Evolutionary conservation across 2,329 filamentous ascomycete species (phyloP).

Genomic region (Colletotrichum tropicale): DNA sequence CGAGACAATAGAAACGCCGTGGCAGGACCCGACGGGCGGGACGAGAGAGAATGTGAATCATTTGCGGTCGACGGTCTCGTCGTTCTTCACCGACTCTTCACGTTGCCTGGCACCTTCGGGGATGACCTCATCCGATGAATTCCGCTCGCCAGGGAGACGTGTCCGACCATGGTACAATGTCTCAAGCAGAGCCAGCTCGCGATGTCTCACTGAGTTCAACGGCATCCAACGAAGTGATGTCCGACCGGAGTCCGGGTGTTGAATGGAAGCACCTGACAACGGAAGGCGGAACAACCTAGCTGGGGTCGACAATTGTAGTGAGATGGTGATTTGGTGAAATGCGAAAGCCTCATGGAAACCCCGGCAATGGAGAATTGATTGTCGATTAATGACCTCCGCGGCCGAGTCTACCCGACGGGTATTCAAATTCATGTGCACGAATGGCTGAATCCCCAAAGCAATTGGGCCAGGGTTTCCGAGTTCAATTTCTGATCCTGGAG

Average conservation of each 20-base stretch:
- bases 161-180: background rate
- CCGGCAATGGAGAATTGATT: background rate
- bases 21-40: slow-evolving; percentile 1
- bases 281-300: background rate
- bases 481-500: slow-evolving; percentile 20
- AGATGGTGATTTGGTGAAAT: background rate
- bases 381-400: background rate
- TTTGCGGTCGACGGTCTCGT: background rate
- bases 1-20: slow-evolving; percentile 13
- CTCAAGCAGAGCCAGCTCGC: background rate
- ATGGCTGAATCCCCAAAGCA: background rate
- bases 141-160: background rate
- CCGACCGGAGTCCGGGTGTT: background rate
- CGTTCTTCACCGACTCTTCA: slow-evolving; percentile 24
- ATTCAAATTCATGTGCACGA: background rate
- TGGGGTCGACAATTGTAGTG: background rate
- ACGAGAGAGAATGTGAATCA: background rate
- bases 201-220: slow-evolving; percentile 4
- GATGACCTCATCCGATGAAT: slow-evolving; percentile 17
- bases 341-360: background rate
- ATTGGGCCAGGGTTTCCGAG: slow-evolving; percentile 10
- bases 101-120: background rate
- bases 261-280: slow-evolving; percentile 2
- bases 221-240: slow-evolving; percentile 6
- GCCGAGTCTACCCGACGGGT: slow-evolving; percentile 15